Evolutionary conservation across 768 basidiomycete genomes (phyloP).

Genomic region (Russula brevipes): DNA sequence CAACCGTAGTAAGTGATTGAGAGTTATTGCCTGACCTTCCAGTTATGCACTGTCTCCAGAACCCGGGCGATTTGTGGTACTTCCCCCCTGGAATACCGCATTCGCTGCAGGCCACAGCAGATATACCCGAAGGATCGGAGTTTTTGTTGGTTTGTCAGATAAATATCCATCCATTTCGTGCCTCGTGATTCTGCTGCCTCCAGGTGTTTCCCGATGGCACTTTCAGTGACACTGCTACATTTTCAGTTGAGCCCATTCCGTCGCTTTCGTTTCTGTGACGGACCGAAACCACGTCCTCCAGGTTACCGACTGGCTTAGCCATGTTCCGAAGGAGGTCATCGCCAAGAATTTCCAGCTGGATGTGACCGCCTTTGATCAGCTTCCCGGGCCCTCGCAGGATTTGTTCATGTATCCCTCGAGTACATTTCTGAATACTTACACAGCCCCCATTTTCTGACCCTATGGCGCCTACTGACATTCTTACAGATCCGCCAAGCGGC

Average conservation of each 20-base stretch:
- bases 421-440: background rate
- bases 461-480: background rate
- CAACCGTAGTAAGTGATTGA: constrained; percentile 14
- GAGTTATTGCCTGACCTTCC: background rate
- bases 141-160: constrained; percentile 32
- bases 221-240: constrained; percentile 35
- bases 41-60: background rate
- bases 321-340: constrained; percentile 36
- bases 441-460: background rate
- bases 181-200: background rate
- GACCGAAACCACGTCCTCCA: constrained; percentile 13
- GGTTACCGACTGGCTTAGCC: constrained; percentile 34
- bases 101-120: constrained; percentile 34
- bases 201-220: constrained; percentile 36
- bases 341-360: constrained; percentile 35
- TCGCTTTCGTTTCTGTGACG: background rate
- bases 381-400: constrained; percentile 27
- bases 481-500: constrained; percentile 29
- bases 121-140: constrained; percentile 31
- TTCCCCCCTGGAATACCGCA: constrained; percentile 38
- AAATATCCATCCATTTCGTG: background rate
- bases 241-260: constrained; percentile 28
- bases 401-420: constrained; percentile 33
- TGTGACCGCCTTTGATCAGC: constrained; percentile 32
- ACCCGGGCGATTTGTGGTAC: constrained; percentile 27